phyloP scores from a whole-genome alignment of 2,329 filamentous ascomycete genomes.

The Beauveria asiatica region DNA sequence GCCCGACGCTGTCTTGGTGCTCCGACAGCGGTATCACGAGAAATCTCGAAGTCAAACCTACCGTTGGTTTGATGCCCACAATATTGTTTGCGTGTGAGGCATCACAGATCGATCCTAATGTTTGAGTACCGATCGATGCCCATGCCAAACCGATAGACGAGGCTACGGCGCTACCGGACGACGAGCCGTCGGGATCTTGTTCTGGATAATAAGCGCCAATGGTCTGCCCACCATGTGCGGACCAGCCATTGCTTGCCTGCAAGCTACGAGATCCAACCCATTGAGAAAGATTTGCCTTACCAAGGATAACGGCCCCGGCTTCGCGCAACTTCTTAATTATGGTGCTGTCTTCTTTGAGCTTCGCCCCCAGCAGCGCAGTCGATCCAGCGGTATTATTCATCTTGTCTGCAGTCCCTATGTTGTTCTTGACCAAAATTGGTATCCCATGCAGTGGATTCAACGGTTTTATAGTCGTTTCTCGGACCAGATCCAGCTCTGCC shows the following conservation, averaged over 20 bases:
- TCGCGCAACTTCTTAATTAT: slow-evolving; percentile 51
- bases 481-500: slow-evolving; percentile 23
- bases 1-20: slow-evolving; percentile 58
- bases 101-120: slow-evolving; percentile 53
- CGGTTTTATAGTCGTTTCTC: slow-evolving; percentile 10
- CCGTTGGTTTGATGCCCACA: slow-evolving; percentile 61
- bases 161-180: slow-evolving; percentile 55
- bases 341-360: slow-evolving; percentile 46
- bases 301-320: slow-evolving; percentile 55
- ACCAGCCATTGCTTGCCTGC: slow-evolving; percentile 56
- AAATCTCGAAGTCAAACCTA: slow-evolving; percentile 54
- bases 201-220: slow-evolving; percentile 51
- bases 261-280: slow-evolving; percentile 55
- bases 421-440: slow-evolving; percentile 59
- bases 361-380: slow-evolving; percentile 51
- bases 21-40: slow-evolving; percentile 58
- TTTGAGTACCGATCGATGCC: slow-evolving; percentile 37
- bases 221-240: slow-evolving; percentile 53
- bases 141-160: slow-evolving; percentile 51
- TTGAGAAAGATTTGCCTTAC: slow-evolving; percentile 56
- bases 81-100: slow-evolving; percentile 48
- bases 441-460: slow-evolving; percentile 51
- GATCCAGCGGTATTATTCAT: slow-evolving; percentile 60
- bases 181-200: slow-evolving; percentile 55
- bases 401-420: slow-evolving; percentile 52